phyloP scores from a whole-genome alignment of 495 filamentous ascomycete species.

The Aspergillus avenaceus region DNA sequence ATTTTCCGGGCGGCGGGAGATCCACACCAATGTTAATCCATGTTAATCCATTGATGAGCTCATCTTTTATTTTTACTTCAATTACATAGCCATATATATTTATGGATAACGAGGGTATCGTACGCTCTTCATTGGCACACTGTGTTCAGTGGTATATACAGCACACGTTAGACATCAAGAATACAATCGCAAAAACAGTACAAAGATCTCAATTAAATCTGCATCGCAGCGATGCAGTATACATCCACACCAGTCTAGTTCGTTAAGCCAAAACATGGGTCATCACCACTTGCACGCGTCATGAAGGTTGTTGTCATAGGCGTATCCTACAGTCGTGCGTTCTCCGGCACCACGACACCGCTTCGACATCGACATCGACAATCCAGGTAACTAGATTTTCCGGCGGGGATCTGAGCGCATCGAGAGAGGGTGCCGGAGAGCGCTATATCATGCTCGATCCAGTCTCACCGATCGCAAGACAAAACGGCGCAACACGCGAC shows the following conservation, averaged over 20 bases:
- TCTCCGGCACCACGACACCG: constrained; percentile 1
- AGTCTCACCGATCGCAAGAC: background rate
- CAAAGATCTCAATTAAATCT: constrained; percentile 4
- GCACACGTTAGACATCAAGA: constrained; percentile 36
- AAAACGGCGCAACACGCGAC: constrained; percentile 6
- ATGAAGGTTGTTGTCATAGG: constrained; percentile 16
- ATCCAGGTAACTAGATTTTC: background rate
- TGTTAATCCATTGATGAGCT: too few relatives aligned
- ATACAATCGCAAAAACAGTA: constrained; percentile 14
- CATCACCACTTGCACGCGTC: constrained; percentile 5
- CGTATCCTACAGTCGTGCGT: constrained; percentile 14
- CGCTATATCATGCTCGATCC: background rate
- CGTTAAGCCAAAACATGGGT: constrained; percentile 9
- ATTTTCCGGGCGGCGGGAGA: constrained; percentile 37
- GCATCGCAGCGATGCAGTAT: background rate
- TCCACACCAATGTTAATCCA: too few relatives aligned
- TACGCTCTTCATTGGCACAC: constrained; percentile 43
- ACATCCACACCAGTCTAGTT: background rate
- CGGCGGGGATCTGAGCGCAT: background rate
- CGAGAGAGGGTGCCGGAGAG: background rate
- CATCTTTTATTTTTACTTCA: background rate
- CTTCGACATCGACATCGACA: background rate
- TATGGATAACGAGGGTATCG: constrained; percentile 29
- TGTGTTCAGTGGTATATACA: constrained; percentile 44
- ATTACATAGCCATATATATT: too few relatives aligned